Conservation (phyloP, 768 basidiomycete genomes). For the Boletus vinaceobasis region DNA sequence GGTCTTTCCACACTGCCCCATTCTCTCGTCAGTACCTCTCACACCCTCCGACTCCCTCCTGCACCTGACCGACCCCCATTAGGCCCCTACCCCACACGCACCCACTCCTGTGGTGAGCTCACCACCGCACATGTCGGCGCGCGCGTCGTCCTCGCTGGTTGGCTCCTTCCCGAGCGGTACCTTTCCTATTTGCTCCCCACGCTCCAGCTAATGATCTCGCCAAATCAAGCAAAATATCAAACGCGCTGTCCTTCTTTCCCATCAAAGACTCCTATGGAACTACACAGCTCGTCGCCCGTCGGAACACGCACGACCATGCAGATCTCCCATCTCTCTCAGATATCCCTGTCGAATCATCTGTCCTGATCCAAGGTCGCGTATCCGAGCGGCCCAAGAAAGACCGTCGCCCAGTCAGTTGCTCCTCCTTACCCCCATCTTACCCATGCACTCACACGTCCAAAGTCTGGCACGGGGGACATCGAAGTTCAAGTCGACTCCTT, state of each 20-base stretch:
- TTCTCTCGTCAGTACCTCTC: background rate
- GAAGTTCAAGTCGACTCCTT: conserved; percentile 74
- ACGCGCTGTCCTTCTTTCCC: conserved; percentile 78
- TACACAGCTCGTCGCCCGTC: conserved; percentile 72
- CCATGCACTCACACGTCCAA: conserved; percentile 5
- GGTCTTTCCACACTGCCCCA: background rate
- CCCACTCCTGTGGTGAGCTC: conserved; percentile 65
- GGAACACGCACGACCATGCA: conserved; percentile 28
- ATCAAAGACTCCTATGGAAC: conserved; percentile 76
- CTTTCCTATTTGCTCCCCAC: conserved; percentile 32
- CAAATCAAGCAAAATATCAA: conserved; percentile 58
- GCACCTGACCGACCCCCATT: background rate
- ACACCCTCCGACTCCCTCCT: background rate
- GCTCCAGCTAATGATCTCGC: conserved; percentile 33
- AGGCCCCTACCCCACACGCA: conserved; percentile 57
- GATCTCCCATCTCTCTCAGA: conserved; percentile 47
- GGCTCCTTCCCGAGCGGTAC: conserved; percentile 81
- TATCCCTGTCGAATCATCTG: conserved; percentile 73
- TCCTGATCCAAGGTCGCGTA: conserved; percentile 76
- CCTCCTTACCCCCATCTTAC: background rate
- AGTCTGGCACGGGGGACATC: conserved; percentile 69
- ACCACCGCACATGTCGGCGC: conserved; percentile 48
- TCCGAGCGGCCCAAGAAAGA: conserved; percentile 58
- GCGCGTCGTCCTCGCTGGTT: conserved; percentile 72
- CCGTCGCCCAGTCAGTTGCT: conserved; percentile 56